Evolutionary conservation across 345 rosid genomes (phyloP).

Genomic region (Hevea brasiliensis): DNA sequence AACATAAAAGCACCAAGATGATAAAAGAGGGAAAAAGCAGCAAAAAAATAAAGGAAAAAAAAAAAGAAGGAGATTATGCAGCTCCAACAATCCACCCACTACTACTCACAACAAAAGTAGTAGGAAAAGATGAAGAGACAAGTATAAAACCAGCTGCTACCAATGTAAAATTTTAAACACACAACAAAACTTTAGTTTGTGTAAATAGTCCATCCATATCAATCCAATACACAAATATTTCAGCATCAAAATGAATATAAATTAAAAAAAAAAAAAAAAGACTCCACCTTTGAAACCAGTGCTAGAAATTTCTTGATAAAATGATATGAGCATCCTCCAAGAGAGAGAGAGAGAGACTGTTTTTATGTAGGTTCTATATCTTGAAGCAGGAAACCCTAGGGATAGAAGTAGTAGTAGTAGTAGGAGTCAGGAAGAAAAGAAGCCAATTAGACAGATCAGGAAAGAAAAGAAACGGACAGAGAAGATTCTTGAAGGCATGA

Average conservation of each 20-base stretch:
- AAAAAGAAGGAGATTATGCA: slow-evolving; percentile 19
- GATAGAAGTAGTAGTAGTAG: background rate
- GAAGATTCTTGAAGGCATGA: slow-evolving; percentile 48
- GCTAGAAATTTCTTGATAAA: too few species aligned
- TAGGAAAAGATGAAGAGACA: slow-evolving; percentile 9
- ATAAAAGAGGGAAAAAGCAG: slow-evolving; percentile 9
- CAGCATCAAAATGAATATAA: too few species aligned
- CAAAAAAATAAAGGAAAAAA: slow-evolving; percentile 13
- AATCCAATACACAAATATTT: too few species aligned
- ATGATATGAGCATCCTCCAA: too few species aligned
- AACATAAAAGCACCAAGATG: background rate
- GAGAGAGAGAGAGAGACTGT: too few species aligned
- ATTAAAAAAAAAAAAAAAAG: too few species aligned
- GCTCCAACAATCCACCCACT: slow-evolving; percentile 19
- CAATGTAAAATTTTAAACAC: too few species aligned
- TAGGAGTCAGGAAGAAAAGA: background rate
- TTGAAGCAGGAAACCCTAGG: slow-evolving; percentile 18
- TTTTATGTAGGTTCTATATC: too few species aligned
- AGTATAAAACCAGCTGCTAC: slow-evolving; percentile 2
- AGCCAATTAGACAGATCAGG: slow-evolving; percentile 24
- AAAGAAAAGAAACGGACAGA: slow-evolving; percentile 39
- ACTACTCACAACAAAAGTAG: slow-evolving; percentile 11
- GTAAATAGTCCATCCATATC: too few species aligned
- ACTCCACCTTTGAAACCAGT: too few species aligned
- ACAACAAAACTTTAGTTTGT: too few species aligned